These are phyloP conservation scores for Incumbomyces delicatus DNA, from an alignment of 2,329 filamentous ascomycete genomes.

Conservation along the genomic window DNA sequence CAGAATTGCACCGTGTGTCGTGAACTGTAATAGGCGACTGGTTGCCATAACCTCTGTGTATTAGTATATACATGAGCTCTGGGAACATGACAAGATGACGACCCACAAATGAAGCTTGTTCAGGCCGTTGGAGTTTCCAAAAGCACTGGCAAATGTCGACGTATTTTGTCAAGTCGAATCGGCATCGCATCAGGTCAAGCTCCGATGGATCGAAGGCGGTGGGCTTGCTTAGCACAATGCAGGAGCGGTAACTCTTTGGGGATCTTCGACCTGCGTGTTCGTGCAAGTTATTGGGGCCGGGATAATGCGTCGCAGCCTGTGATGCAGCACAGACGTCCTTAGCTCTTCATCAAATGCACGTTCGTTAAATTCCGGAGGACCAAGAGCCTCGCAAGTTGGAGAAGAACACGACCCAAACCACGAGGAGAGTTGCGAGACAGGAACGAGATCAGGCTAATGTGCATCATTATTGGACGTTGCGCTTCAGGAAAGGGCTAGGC, in stretches of 20 bases:
- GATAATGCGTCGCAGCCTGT: background rate
- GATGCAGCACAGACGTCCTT: background rate
- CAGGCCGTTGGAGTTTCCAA: too few species aligned
- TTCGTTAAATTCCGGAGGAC: too few species aligned
- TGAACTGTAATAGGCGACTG: too few species aligned
- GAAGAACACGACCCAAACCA: too few species aligned
- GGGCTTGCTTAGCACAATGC: conserved; percentile 4
- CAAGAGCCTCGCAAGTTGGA: too few species aligned
- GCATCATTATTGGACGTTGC: background rate
- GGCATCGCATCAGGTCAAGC: background rate
- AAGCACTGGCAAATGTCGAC: too few species aligned
- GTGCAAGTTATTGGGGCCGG: background rate
- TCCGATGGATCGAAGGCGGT: background rate
- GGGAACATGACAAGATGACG: too few species aligned
- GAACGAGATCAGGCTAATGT: background rate
- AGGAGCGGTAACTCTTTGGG: background rate
- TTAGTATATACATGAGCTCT: too few species aligned
- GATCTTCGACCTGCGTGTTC: background rate
- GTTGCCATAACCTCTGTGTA: too few species aligned
- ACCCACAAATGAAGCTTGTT: too few species aligned
- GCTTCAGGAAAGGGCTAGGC: conserved; percentile 1
- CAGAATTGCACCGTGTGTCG: background rate
- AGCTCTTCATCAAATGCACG: too few species aligned
- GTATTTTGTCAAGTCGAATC: background rate
- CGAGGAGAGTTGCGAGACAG: background rate